Evolutionary conservation across 768 basidiomycete genomes (phyloP).

Genomic region (Tylopilus subfusipes): DNA sequence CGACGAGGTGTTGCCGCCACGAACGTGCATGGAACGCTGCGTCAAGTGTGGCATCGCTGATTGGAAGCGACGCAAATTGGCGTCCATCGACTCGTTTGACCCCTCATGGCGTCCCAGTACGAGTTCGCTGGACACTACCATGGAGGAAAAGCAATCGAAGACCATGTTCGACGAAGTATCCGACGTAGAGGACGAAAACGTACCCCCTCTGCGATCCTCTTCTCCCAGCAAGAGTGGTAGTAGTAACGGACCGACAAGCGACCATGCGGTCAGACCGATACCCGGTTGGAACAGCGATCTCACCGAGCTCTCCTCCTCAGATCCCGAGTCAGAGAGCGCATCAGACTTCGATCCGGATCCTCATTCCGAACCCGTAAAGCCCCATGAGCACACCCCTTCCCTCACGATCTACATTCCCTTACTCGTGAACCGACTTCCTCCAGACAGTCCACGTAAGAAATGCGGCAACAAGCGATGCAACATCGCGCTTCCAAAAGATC

Average conservation of each 20-base stretch:
- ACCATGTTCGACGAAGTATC: not conserved
- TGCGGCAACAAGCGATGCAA: slow-evolving; percentile 37
- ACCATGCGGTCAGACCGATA: not conserved
- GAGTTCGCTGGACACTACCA: not conserved
- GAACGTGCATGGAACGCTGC: slow-evolving; percentile 15
- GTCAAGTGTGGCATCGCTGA: slow-evolving; percentile 14
- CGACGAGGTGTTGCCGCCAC: slow-evolving; percentile 5
- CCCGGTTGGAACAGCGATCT: slow-evolving; percentile 27
- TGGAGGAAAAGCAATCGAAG: not conserved
- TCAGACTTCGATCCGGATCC: not conserved
- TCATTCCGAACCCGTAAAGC: not conserved
- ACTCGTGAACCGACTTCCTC: slow-evolving; percentile 14
- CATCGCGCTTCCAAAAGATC: slow-evolving; percentile 29
- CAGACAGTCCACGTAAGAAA: slow-evolving; percentile 11
- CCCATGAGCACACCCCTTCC: not conserved
- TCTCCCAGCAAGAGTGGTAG: slow-evolving; percentile 2
- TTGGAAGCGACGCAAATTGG: slow-evolving; percentile 18
- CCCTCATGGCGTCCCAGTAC: not conserved
- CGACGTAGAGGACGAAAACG: not conserved
- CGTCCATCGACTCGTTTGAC: not conserved
- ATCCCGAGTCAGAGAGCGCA: slow-evolving; percentile 2
- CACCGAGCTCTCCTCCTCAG: slow-evolving; percentile 19
- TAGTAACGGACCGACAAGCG: not conserved
- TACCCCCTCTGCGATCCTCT: not conserved
- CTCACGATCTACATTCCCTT: slow-evolving; percentile 25